These are phyloP conservation scores for Curvularia sp. DNA, from an alignment of 2,329 filamentous ascomycete genomes.

Conservation along the genomic window DNA sequence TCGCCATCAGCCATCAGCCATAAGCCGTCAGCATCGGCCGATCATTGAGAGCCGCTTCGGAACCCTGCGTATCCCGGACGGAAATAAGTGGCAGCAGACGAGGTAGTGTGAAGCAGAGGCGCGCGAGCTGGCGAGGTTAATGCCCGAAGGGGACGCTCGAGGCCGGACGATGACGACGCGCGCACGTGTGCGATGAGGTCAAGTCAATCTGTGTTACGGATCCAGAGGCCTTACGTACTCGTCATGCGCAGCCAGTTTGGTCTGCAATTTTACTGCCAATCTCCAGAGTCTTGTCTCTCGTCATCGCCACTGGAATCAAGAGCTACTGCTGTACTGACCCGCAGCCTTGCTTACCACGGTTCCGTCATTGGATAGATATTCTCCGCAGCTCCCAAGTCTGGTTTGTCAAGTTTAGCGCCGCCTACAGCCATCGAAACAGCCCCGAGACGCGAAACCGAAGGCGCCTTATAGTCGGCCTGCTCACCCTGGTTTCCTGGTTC, in stretches of 20 bases:
- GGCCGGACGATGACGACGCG: background rate
- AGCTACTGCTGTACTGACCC: background rate
- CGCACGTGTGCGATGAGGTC: background rate
- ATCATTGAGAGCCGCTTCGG: background rate
- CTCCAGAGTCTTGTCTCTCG: background rate
- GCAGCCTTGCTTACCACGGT: background rate
- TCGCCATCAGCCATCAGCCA: background rate
- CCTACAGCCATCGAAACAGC: background rate
- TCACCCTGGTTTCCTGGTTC: background rate
- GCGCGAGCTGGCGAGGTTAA: background rate
- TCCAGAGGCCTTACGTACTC: background rate
- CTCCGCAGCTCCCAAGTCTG: background rate
- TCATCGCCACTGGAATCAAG: background rate
- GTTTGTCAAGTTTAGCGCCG: background rate
- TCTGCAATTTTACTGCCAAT: background rate
- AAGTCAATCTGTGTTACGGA: background rate
- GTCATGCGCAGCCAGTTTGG: background rate
- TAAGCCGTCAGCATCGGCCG: background rate
- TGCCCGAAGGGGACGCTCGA: background rate
- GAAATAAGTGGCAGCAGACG: background rate
- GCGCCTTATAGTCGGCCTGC: background rate
- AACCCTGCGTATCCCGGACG: background rate
- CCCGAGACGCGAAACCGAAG: background rate
- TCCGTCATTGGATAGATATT: background rate
- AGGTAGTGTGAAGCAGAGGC: background rate